These are phyloP conservation scores for Diddensiella caesifluorescens DNA, from an alignment of 805 yeast genomes.

Conservation along the genomic window DNA sequence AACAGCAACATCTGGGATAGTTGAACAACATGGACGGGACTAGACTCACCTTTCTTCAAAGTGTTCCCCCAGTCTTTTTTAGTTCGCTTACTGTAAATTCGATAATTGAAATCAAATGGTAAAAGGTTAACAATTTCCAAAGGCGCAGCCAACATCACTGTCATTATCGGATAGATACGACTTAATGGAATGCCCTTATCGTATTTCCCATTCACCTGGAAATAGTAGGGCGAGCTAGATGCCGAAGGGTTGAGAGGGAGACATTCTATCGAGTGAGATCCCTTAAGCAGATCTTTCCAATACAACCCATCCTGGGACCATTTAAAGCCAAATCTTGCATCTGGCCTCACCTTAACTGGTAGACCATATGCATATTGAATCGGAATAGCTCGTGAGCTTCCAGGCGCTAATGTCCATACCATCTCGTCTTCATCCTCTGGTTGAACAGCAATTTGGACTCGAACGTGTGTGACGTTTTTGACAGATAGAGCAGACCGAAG, in stretches of 20 bases:
- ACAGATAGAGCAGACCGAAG: conserved; percentile 71
- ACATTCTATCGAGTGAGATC: conserved; percentile 58
- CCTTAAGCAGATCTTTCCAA: conserved; percentile 58
- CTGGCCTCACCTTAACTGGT: conserved; percentile 57
- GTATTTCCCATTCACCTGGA: conserved; percentile 66
- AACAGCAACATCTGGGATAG: conserved; percentile 64
- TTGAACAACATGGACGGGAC: conserved; percentile 75
- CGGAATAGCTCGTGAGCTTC: conserved; percentile 63
- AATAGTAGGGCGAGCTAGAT: conserved; percentile 45
- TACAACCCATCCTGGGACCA: conserved; percentile 62
- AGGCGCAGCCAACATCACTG: conserved; percentile 74
- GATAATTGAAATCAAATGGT: conserved; percentile 73
- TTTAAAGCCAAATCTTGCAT: conserved; percentile 45
- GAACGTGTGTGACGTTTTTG: conserved; percentile 60
- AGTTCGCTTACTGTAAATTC: conserved; percentile 69
- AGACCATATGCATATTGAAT: conserved; percentile 60
- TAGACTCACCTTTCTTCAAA: conserved; percentile 59
- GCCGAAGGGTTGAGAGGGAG: conserved; percentile 22
- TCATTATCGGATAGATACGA: conserved; percentile 78
- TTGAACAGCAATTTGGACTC: conserved; percentile 41
- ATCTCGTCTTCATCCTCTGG: conserved; percentile 33
- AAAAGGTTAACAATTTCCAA: conserved; percentile 75
- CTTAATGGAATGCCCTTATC: conserved; percentile 66
- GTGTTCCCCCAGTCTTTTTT: conserved; percentile 60
- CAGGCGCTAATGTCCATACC: conserved; percentile 46